Conservation (phyloP, 1,284 basidiomycete species). For the Sanghuangporus baumii region DNA sequence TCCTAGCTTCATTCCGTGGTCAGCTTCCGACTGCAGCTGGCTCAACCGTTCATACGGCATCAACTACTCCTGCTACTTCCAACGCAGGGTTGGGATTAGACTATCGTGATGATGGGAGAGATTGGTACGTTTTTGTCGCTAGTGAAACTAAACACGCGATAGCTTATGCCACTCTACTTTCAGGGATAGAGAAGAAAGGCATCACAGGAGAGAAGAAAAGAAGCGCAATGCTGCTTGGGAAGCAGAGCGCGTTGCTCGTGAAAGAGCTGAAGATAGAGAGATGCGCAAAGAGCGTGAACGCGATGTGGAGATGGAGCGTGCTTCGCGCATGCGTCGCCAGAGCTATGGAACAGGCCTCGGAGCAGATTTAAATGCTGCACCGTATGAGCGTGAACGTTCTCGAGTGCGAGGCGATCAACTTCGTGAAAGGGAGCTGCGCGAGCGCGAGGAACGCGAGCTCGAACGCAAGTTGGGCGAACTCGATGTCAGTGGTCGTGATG, state of each 20-base stretch:
- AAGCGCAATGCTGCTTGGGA: constrained; percentile 41
- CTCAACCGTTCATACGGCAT: not conserved
- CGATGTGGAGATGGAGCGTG: constrained; percentile 26
- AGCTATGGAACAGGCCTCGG: constrained; percentile 11
- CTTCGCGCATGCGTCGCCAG: constrained; percentile 23
- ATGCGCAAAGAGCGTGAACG: constrained; percentile 36
- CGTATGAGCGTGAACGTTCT: constrained; percentile 11
- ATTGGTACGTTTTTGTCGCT: constrained; percentile 38
- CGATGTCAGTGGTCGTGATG: constrained; percentile 12
- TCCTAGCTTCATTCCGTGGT: constrained; percentile 18
- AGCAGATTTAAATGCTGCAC: constrained; percentile 2
- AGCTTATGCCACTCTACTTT: not conserved
- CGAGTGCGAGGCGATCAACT: not conserved
- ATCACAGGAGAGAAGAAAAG: constrained; percentile 39
- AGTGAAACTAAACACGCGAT: not conserved
- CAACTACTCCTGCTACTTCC: not conserved
- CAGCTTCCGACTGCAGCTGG: constrained; percentile 10
- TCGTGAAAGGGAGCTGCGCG: constrained; percentile 9
- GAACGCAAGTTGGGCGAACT: constrained; percentile 18
- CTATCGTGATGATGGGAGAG: constrained; percentile 26
- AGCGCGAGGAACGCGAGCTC: constrained; percentile 13
- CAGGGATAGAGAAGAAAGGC: constrained; percentile 23
- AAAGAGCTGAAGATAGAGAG: constrained; percentile 45
- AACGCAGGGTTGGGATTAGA: not conserved
- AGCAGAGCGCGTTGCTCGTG: constrained; percentile 34